Percentiles rank a stretch among this genome's conserved stretches.
Conservation (phyloP, 768 basidiomycete species). For the Calocera cornea region DNA sequence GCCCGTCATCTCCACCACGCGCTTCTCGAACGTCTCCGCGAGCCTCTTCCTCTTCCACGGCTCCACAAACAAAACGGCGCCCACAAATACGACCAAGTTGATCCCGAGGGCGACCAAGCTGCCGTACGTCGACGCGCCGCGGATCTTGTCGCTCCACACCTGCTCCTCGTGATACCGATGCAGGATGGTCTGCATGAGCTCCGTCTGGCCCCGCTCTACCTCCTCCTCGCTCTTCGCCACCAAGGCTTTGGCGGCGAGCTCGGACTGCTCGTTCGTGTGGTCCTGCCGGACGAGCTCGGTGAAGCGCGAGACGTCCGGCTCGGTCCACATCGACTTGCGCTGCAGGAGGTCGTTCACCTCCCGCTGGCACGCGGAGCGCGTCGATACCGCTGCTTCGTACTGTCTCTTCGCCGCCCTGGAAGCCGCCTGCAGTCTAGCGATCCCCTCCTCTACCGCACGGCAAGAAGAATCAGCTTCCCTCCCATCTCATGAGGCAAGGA, state of each 20-base stretch:
- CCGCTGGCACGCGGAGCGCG: constrained; percentile 77
- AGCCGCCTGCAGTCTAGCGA: constrained; percentile 49
- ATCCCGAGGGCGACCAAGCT: constrained; percentile 71
- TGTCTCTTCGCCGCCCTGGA: constrained; percentile 59
- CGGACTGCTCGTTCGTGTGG: constrained; percentile 72
- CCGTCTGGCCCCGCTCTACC: constrained; percentile 77
- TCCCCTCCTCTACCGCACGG: constrained; percentile 47
- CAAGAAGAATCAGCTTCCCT: neutral
- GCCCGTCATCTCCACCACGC: constrained; percentile 42
- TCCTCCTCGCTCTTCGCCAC: constrained; percentile 59
- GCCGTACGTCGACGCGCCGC: constrained; percentile 88
- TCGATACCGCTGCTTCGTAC: constrained; percentile 64
- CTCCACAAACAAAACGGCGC: constrained; percentile 83
- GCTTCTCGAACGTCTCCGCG: constrained; percentile 78
- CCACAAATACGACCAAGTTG: constrained; percentile 79
- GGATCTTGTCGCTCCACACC: constrained; percentile 97
- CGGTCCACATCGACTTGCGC: constrained; percentile 89
- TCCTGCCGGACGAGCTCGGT: constrained; percentile 83
- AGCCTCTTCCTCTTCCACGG: constrained; percentile 87
- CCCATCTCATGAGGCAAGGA: neutral
- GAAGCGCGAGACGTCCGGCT: constrained; percentile 72
- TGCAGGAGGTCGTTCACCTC: constrained; percentile 90
- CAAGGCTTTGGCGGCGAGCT: constrained; percentile 50
- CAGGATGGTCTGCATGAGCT: constrained; percentile 77
- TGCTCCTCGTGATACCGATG: constrained; percentile 92